Percentiles rank a stretch among this genome's conserved stretches.
Evolutionary conservation across 257 asterid species (phyloP).

Genomic region (Rehmannia glutinosa): DNA sequence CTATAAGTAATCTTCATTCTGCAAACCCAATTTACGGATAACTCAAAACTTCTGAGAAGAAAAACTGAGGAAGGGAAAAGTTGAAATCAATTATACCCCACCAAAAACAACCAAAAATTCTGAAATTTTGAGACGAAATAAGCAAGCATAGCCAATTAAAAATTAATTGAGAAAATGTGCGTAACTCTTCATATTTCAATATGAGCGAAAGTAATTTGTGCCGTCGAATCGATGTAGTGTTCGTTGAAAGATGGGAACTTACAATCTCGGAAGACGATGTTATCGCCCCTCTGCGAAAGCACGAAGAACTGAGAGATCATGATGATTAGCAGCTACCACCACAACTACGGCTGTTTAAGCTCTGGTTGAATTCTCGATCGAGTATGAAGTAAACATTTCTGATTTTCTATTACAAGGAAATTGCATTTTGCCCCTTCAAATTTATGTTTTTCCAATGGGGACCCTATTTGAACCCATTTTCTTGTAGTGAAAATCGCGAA

Average conservation of each 20-base stretch:
- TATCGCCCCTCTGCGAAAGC: conserved; percentile 98
- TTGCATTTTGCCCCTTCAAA: conserved; percentile 1
- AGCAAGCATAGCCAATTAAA: background rate
- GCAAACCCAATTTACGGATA: background rate
- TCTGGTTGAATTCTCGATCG: conserved; percentile 16
- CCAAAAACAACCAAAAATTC: background rate
- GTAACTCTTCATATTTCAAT: background rate
- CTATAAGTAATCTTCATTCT: background rate
- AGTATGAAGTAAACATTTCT: background rate
- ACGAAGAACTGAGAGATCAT: conserved; percentile 99
- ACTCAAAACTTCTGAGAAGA: background rate
- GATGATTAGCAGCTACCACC: conserved; percentile 12
- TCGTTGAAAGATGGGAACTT: conserved; percentile 10
- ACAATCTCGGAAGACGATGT: conserved; percentile 98
- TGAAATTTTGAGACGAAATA: background rate
- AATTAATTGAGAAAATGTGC: background rate
- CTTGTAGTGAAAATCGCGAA: no score
- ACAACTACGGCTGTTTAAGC: conserved; percentile 8
- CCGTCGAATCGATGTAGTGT: background rate
- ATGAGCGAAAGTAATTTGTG: background rate
- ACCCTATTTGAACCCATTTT: no score
- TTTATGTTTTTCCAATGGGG: background rate
- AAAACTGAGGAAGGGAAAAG: background rate
- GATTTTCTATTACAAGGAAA: background rate
- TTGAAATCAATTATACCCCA: background rate